Base-by-base conservation (phyloP, 352 stramenopile species). In the Pythium utonaiense region DNA sequence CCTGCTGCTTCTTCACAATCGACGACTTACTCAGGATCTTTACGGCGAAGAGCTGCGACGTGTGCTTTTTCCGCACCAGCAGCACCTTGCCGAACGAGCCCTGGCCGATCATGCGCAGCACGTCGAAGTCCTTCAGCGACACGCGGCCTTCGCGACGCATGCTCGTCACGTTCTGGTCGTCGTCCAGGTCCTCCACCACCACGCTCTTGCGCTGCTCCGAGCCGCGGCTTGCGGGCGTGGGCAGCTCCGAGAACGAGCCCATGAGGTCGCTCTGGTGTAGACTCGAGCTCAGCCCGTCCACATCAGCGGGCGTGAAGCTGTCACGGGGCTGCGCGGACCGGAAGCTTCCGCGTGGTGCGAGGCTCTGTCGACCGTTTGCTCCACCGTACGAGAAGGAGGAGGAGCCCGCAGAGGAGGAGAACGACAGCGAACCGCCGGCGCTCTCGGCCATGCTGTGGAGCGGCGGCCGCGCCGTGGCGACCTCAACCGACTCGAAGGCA, bases 41-140 rank as follows among this genome's bases (percentile, higher is more conserved):
- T 60, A 95, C 77, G 0, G 86, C 86, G 10, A 88, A 92, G 27
- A 94, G 64, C 57, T 94, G 75, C 19, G 71, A 80, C 40, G 78
- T 73, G 31, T 86, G 57, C 71, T 94, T 92, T 66, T 91, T 91
- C 45, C 84, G 75, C 47, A 89, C 83, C n/a, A 94, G 67, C 47
- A 97, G 63, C 4, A 97, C 94, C 78, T 97, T 97, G 38, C 93
- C 93, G 42, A 98, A 98, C 19, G 78, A 93, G 3, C 93, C 93
- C 55, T 93, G 91, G 47, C 93, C 93, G 33, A 98, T 89, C 72
- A 98, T 91, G n/a, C 89, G 82, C 38, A 96, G 54, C 58, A 96
- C 74, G 53, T 96, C 83, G 64, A 97, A 97, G 55, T 95, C 77
- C 59, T 86, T 77, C n/a, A 96, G 72, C 16, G 84, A 90, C 21